Conservation (phyloP, 2,329 filamentous ascomycete species). For the Fusarium sp. region DNA sequence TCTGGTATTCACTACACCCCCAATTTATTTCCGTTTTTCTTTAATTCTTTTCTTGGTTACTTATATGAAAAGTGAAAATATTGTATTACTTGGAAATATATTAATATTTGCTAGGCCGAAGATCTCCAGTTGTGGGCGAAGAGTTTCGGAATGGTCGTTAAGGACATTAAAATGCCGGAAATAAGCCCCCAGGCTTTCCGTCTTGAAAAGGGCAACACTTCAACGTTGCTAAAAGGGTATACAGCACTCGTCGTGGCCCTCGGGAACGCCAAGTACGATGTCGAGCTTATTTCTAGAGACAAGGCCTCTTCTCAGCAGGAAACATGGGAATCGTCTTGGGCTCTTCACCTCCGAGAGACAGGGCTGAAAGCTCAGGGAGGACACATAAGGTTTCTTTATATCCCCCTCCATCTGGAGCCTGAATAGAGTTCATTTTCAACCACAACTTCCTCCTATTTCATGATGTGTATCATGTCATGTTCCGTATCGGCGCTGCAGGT, state of each 20-base stretch:
- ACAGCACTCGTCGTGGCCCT: slow-evolving; percentile 45
- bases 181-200: slow-evolving; percentile 46
- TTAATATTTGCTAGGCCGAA: slow-evolving; percentile 32
- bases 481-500: slow-evolving; percentile 34
- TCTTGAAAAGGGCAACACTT: slow-evolving; percentile 46
- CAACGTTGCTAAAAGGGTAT: slow-evolving; percentile 44
- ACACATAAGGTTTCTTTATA: slow-evolving; percentile 46
- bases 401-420: slow-evolving; percentile 44
- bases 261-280: slow-evolving; percentile 44
- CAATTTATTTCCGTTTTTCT: slow-evolving; percentile 9
- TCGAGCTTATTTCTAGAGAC: slow-evolving; percentile 44
- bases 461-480: slow-evolving; percentile 48
- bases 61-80: neutral
- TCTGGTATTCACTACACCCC: slow-evolving; percentile 35
- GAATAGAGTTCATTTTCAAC: slow-evolving; percentile 22
- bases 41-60: neutral
- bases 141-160: slow-evolving; percentile 42
- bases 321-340: slow-evolving; percentile 41
- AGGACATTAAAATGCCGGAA: slow-evolving; percentile 42
- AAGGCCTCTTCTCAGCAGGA: slow-evolving; percentile 39
- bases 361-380: slow-evolving; percentile 44
- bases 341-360: slow-evolving; percentile 45
- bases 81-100: slow-evolving; percentile 5
- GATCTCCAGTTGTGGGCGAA: slow-evolving; percentile 44
- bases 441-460: slow-evolving; percentile 38